Percentiles rank a stretch among this genome's conserved stretches.
Conservation (phyloP, 805 yeast species). For the Candida sakaeoensis region DNA sequence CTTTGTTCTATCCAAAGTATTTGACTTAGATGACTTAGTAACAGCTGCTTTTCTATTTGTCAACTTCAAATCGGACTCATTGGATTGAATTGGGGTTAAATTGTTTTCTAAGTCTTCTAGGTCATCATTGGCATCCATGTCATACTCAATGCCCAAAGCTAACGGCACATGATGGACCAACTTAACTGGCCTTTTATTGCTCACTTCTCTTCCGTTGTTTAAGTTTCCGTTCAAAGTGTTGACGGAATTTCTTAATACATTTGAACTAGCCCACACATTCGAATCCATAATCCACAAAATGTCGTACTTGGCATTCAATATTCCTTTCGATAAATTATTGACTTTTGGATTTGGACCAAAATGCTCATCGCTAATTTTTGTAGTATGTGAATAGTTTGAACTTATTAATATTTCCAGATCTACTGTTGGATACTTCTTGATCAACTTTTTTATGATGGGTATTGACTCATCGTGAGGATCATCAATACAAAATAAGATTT, state of each 20-base stretch:
- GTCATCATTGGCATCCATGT: conserved; percentile 3
- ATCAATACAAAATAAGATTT: conserved; percentile 75
- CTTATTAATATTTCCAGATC: conserved; percentile 55
- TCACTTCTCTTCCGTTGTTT: conserved; percentile 44
- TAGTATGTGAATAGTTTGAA: conserved; percentile 12
- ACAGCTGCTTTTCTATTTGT: conserved; percentile 2
- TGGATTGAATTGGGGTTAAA: conserved; percentile 16
- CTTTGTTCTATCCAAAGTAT: not conserved
- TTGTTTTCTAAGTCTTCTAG: conserved; percentile 10
- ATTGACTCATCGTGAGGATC: conserved; percentile 60
- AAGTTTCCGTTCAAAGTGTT: conserved; percentile 43
- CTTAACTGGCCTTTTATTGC: conserved; percentile 42
- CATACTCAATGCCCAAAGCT: conserved; percentile 39
- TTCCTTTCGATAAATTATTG: conserved; percentile 82
- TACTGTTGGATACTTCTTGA: conserved; percentile 50
- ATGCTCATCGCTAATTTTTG: conserved; percentile 36
- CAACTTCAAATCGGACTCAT: conserved; percentile 8
- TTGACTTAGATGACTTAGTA: not conserved
- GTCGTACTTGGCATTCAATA: conserved; percentile 61
- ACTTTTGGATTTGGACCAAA: conserved; percentile 89
- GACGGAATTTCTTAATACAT: conserved; percentile 64
- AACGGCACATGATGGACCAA: conserved; percentile 82
- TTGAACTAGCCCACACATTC: conserved; percentile 73
- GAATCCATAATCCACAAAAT: conserved; percentile 83
- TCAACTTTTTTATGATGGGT: conserved; percentile 48